A percentile compares a stretch with the other conserved stretches of the same genome.
Conservation (phyloP, 2,329 filamentous ascomycete genomes). For the Fusarium avenaceum region DNA sequence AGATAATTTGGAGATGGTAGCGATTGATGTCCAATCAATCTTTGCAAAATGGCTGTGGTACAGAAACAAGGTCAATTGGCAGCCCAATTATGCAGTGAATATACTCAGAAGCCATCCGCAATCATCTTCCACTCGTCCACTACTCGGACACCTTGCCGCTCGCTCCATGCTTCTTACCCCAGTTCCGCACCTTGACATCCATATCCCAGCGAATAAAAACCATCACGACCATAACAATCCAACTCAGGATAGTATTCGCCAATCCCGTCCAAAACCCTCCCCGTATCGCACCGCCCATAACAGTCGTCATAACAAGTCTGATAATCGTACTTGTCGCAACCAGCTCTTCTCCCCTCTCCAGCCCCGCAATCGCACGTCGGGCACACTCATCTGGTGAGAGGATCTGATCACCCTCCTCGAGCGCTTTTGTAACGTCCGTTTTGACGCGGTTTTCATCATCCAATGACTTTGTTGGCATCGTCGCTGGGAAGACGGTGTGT, state of each 20-base stretch:
- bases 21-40: background rate
- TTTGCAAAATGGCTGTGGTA: background rate
- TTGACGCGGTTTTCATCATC: constrained; percentile 36
- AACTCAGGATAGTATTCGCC: constrained; percentile 27
- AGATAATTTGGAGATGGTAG: background rate
- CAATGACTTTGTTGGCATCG: constrained; percentile 35
- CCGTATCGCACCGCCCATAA: constrained; percentile 34
- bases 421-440: constrained; percentile 33
- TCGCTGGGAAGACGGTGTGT: constrained; percentile 36
- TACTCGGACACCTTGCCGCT: constrained; percentile 12
- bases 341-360: constrained; percentile 31
- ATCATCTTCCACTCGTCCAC: too few relatives aligned
- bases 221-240: constrained; percentile 41
- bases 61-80: background rate
- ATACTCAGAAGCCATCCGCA: too few relatives aligned
- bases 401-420: constrained; percentile 37
- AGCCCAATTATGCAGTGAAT: background rate
- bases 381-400: constrained; percentile 31
- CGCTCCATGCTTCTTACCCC: constrained; percentile 28
- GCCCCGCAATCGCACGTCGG: constrained; percentile 22
- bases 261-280: constrained; percentile 25
- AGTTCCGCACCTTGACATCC: constrained; percentile 32
- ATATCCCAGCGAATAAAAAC: constrained; percentile 40
- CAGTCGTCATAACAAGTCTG: constrained; percentile 35
- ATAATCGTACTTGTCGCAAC: constrained; percentile 38